These are phyloP conservation scores for Phlyctochytrium planicorne DNA, from an alignment of 192 early-diverging fungal genomes.

Conservation along the genomic window DNA sequence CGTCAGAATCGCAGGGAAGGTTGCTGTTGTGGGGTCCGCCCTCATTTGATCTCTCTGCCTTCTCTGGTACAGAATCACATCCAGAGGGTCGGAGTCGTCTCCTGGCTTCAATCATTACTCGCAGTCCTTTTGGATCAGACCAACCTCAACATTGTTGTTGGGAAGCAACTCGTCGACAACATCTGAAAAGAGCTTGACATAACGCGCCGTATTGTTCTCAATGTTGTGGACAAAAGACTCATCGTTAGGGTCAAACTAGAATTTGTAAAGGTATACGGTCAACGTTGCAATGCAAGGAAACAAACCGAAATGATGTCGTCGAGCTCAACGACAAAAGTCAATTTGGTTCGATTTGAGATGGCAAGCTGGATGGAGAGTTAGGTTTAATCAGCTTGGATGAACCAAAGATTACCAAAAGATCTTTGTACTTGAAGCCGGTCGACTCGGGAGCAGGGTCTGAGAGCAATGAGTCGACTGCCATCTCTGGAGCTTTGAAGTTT, in stretches of 20 bases:
- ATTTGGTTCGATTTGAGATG: constrained; percentile 29
- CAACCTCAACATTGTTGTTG: constrained; percentile 28
- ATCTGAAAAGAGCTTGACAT: constrained; percentile 73
- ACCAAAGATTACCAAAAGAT: constrained; percentile 25
- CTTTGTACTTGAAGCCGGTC: constrained; percentile 29
- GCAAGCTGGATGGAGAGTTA: constrained; percentile 25
- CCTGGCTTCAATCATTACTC: constrained; percentile 14
- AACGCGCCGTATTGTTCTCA: constrained; percentile 81
- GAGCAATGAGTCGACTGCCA: no score
- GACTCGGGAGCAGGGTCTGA: no score
- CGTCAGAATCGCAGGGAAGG: constrained; percentile 80
- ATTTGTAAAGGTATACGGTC: constrained; percentile 5
- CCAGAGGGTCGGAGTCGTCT: constrained; percentile 76
- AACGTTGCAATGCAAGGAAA: neutral
- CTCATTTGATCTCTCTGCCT: constrained; percentile 50
- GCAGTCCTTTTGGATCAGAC: constrained; percentile 11
- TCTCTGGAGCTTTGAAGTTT: constrained; percentile 32
- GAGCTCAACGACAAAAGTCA: constrained; percentile 41
- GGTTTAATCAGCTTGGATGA: neutral
- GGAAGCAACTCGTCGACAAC: constrained; percentile 72
- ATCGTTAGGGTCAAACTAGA: constrained; percentile 34
- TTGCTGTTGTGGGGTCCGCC: constrained; percentile 29
- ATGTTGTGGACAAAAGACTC: constrained; percentile 59
- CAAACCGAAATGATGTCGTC: constrained; percentile 43
- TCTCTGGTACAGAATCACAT: constrained; percentile 86